Base-by-base conservation (phyloP, 2,329 filamentous ascomycete species). In the Calonectria henricotiae region DNA sequence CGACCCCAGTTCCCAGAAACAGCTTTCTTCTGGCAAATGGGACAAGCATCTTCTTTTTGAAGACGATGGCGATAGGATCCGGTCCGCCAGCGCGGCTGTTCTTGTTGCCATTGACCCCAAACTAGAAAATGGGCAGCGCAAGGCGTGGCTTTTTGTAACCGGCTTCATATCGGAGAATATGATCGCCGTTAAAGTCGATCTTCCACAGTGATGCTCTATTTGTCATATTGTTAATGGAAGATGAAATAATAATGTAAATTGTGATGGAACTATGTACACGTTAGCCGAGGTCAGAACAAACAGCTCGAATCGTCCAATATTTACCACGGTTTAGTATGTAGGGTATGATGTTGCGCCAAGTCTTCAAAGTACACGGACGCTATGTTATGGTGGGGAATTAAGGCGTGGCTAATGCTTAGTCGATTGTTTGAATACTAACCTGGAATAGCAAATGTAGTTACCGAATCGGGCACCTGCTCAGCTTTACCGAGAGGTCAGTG, bases 81-180 rank as follows among this genome's bases (percentile, higher is more conserved):
- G 88, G 12, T 84, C 82, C 6, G 85, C 84, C 0, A 90, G 87
- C 67, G 81, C 84, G 0, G 87, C 87, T 0, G 84, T 90, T 0
- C 68, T 91, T 49, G 83, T 91, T 1, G 84, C 85, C 0, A 85
- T 89, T 62, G 84, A 89, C 44, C 87, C 88, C 0, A 75, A 76
- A 15, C 74, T 80, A 13, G 84, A 86, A 58, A 80, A 72, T 0
- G 84, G 84, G 0, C 82, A 83, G 73, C 83, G 86, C 20, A 83
- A 84, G 69, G 89, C 85, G 0, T 90, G 88, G 88, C 76, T 91
- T 17, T 91, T 89, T 77, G 85, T 87, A 2, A 89, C 89, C 0
- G 89, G 90, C 0, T 89, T 89, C 66, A 70, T 87, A 69, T 86
- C 88, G 2, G 80, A 82, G 37, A 84, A 79, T 67, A 80, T 87